Conservation (phyloP, 2,329 filamentous ascomycete species). For the Curvularia verruculosa region DNA sequence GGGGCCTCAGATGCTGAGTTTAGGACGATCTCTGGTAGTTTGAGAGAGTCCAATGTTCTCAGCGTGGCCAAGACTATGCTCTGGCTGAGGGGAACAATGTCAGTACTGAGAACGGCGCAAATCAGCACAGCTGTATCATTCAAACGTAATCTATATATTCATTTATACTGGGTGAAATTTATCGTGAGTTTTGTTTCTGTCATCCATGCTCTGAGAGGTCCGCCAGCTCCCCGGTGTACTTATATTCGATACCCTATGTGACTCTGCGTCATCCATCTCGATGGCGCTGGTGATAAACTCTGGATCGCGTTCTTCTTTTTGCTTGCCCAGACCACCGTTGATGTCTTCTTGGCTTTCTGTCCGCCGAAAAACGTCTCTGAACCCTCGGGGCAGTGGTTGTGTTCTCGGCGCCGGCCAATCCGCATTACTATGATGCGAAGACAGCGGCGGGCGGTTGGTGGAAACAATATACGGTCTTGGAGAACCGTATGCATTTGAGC, state of each 20-base stretch:
- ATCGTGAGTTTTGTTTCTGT: conserved; percentile 18
- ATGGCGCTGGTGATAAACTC: conserved; percentile 37
- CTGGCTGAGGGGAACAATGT: not conserved
- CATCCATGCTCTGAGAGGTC: conserved; percentile 14
- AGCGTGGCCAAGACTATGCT: not conserved
- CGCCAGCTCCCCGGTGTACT: conserved; percentile 21
- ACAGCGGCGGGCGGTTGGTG: conserved; percentile 6
- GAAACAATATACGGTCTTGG: conserved; percentile 8
- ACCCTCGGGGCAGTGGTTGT: conserved; percentile 19
- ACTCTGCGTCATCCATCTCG: conserved; percentile 29
- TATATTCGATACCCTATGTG: conserved; percentile 13
- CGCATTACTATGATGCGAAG: conserved; percentile 8
- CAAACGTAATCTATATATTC: conserved; percentile 10
- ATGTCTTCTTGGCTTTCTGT: conserved; percentile 34
- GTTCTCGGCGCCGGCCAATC: conserved; percentile 21
- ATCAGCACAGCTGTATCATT: conserved; percentile 5
- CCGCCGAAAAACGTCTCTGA: conserved; percentile 21
- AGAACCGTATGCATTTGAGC: conserved; percentile 26
- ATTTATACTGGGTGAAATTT: conserved; percentile 19
- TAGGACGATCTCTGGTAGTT: not conserved
- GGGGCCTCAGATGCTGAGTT: not conserved
- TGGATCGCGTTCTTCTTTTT: conserved; percentile 20
- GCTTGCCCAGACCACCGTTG: conserved; percentile 24
- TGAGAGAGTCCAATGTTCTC: not conserved
- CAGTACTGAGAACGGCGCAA: not conserved